Conservation (phyloP, 345 rosid genomes). For the Noccaea bulbosa region DNA sequence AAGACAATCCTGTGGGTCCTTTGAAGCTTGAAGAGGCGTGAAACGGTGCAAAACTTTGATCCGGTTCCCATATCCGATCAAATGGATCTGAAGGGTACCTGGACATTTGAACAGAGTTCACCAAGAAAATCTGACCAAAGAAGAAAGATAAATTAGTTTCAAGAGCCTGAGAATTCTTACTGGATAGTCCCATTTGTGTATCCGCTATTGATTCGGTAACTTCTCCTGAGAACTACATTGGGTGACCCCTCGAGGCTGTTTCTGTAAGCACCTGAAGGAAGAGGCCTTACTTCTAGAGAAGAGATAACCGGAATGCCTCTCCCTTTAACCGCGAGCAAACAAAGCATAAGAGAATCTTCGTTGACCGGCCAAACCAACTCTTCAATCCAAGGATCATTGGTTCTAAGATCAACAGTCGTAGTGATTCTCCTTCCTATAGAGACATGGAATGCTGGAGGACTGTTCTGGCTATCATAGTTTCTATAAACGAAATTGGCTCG, state of each 20-base stretch:
- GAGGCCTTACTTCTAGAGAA: constrained; percentile 75
- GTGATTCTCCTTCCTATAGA: constrained; percentile 71
- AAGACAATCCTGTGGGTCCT: constrained; percentile 39
- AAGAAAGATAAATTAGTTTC: constrained; percentile 9
- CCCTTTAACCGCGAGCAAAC: constrained; percentile 54
- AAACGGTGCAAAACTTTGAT: constrained; percentile 61
- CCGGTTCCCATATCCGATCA: constrained; percentile 92
- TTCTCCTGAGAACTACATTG: constrained; percentile 56
- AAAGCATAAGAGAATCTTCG: constrained; percentile 58
- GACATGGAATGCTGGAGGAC: constrained; percentile 72
- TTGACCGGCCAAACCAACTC: constrained; percentile 68
- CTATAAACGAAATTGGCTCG: constrained; percentile 73
- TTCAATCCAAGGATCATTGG: constrained; percentile 78
- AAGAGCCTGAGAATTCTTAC: constrained; percentile 41
- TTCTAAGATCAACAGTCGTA: constrained; percentile 60
- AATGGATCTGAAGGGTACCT: constrained; percentile 84
- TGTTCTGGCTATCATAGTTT: constrained; percentile 68
- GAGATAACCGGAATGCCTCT: constrained; percentile 79
- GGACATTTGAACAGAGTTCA: constrained; percentile 26
- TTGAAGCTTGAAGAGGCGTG: constrained; percentile 57
- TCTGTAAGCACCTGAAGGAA: constrained; percentile 73
- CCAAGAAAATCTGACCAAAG: neutral
- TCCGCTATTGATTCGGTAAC: constrained; percentile 72
- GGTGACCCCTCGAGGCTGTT: constrained; percentile 50
- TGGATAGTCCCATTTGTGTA: constrained; percentile 61